Conservation (phyloP, 2,329 filamentous ascomycete genomes). For the Colletotrichum horii region DNA sequence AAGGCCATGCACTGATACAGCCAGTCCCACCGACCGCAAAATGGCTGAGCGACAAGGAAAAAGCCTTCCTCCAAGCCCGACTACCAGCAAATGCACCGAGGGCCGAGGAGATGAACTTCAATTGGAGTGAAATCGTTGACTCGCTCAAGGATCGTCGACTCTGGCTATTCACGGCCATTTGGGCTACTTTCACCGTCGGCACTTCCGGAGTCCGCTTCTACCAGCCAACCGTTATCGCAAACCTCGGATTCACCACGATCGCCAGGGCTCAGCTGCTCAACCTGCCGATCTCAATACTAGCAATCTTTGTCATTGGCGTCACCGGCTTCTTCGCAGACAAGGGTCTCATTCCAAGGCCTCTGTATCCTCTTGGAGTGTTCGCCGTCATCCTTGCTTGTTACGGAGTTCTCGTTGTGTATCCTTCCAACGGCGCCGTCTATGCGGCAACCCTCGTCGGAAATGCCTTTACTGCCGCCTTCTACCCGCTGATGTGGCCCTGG, state of each 20-base stretch:
- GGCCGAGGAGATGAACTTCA: constrained; percentile 45
- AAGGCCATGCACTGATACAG: constrained; percentile 43
- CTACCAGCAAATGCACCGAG: constrained; percentile 48
- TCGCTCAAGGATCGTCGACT: constrained; percentile 44
- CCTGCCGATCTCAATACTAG: constrained; percentile 47
- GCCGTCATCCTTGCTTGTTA: constrained; percentile 49
- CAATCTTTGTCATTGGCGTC: constrained; percentile 44
- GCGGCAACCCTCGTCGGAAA: constrained; percentile 50
- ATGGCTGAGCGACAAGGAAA: constrained; percentile 51
- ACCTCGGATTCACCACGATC: constrained; percentile 43
- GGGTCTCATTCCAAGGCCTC: constrained; percentile 44
- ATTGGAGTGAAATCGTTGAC: constrained; percentile 39
- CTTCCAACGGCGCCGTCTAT: constrained; percentile 50
- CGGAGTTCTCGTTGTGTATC: constrained; percentile 48
- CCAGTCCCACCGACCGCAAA: constrained; percentile 46
- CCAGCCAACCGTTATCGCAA: constrained; percentile 46
- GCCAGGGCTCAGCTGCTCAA: constrained; percentile 54
- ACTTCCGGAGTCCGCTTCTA: constrained; percentile 47
- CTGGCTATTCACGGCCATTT: constrained; percentile 51
- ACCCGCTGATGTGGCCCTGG: constrained; percentile 58
- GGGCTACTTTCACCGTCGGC: constrained; percentile 48
- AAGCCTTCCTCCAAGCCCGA: constrained; percentile 52
- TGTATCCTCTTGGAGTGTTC: constrained; percentile 48
- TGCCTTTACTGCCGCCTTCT: constrained; percentile 47
- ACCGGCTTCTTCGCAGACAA: constrained; percentile 48